phyloP scores from a whole-genome alignment of 768 basidiomycete genomes.

The Exidia glandulosa region DNA sequence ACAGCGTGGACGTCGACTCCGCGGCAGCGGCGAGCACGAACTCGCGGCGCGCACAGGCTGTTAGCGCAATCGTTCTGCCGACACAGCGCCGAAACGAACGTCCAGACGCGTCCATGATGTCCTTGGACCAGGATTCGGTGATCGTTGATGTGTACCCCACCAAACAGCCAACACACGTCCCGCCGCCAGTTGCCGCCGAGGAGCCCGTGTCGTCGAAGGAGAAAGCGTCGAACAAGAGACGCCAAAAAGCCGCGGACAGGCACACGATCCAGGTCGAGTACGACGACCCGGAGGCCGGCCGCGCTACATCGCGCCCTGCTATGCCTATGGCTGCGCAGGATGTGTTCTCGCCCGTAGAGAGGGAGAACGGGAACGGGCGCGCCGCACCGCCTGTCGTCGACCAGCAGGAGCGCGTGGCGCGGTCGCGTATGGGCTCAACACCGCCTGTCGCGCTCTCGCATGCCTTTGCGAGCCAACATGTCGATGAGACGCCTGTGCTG shows the following conservation, averaged over 20 bases:
- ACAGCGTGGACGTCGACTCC: background rate
- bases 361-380: background rate
- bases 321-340: background rate
- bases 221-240: no score
- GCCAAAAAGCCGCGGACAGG: conserved; percentile 36
- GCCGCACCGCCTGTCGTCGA: background rate
- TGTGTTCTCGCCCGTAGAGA: background rate
- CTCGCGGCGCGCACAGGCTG: background rate
- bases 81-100: conserved; percentile 15
- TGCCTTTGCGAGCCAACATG: background rate
- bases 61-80: conserved; percentile 34
- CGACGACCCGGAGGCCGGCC: conserved; percentile 40
- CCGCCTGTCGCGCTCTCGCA: background rate
- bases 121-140: background rate
- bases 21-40: background rate
- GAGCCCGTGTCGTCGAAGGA: conserved; percentile 31
- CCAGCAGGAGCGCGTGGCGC: no score
- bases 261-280: conserved; percentile 99
- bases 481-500: background rate
- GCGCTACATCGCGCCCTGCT: background rate
- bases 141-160: background rate
- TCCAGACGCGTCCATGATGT: background rate
- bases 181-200: conserved; percentile 16
- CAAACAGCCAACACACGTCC: no score
- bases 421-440: background rate